These are phyloP conservation scores for Citrus mangshanensis DNA, from an alignment of 345 rosid genomes.

Conservation along the genomic window DNA sequence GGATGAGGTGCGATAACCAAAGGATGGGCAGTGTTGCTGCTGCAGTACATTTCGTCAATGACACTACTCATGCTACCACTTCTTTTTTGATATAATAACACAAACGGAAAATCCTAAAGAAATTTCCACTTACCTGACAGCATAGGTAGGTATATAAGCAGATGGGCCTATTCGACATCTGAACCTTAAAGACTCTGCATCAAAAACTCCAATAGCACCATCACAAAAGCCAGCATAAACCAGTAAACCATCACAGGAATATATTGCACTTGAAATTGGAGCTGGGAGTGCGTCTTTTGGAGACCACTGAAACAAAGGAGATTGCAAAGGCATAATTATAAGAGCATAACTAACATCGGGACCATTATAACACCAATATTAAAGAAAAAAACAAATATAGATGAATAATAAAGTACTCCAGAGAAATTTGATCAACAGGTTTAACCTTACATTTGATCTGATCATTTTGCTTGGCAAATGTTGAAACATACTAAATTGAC, in stretches of 20 bases:
- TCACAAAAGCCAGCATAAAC: slow-evolving; percentile 46
- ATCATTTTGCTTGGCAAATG: background rate
- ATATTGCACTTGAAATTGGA: slow-evolving; percentile 49
- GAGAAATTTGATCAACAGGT: background rate
- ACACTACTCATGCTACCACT: background rate
- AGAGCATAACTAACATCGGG: background rate
- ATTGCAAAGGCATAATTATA: background rate
- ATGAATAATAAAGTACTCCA: background rate
- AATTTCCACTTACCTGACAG: slow-evolving; percentile 22
- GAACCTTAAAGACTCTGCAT: slow-evolving; percentile 42
- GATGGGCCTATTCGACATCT: slow-evolving; percentile 52
- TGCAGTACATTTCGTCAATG: background rate
- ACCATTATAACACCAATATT: background rate
- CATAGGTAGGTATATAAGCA: slow-evolving; percentile 35
- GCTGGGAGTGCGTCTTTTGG: slow-evolving; percentile 46
- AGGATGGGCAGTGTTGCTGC: slow-evolving; percentile 34
- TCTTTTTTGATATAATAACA: no score
- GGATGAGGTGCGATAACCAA: slow-evolving; percentile 64
- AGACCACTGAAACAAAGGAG: slow-evolving; percentile 37
- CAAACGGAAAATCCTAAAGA: background rate
- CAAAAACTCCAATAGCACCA: slow-evolving; percentile 54
- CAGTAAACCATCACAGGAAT: slow-evolving; percentile 45
- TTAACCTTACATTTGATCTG: background rate
- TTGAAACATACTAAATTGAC: background rate
- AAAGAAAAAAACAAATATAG: background rate